Evolutionary conservation across 2,329 filamentous ascomycete species (phyloP), one percentile per base, ranked within the genome.

Genomic region (Blastomyces parvus): DNA sequence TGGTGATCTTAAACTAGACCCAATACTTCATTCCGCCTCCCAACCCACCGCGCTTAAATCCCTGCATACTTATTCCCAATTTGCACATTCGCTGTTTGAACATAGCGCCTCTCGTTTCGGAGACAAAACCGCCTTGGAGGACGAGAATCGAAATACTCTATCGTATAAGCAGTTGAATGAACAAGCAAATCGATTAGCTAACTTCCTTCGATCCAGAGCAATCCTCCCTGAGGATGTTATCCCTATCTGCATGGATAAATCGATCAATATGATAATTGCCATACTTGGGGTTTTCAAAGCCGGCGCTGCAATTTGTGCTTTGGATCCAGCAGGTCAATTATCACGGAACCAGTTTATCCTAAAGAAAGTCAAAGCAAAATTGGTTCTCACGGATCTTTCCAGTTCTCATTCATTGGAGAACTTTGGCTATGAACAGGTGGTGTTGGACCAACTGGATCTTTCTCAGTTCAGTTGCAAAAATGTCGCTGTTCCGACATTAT

Each of bases 291-390:
- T 87, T 27, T 74, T 90, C 38, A 95, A 95, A 70, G 78, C 85
- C 5, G 90, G 90, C 5, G 87, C 86, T 69, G 90, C 86, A 7
- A 94, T 94, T 70, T 75, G 96, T 25, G 90, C 90, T 0, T 79
- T 95, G 4, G 80, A 90, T 0, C 88, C 89, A 0, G 84, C 82
- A 17, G 88, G 86, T 0, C 89, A 90, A 0, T 25, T 70, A 0
- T 81, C 84, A 11, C 80, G 89, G 59, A 77, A 88, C 0, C 72
- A 78, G 3, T 77, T 81, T 2, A 89, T 94, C 22, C 66, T 94
- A 14, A 66, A 74, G 0, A 85, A 90, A 68, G 83, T 88, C 0
- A 72, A 77, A 0, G 78, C 86, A 8, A 72, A 71, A 27, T 64
- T 82, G 2, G 79, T 80, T 63, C 69, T 87, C 42, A 69, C 74